phyloP scores from a whole-genome alignment of 257 asterid species.

The Solanum chaucha region DNA sequence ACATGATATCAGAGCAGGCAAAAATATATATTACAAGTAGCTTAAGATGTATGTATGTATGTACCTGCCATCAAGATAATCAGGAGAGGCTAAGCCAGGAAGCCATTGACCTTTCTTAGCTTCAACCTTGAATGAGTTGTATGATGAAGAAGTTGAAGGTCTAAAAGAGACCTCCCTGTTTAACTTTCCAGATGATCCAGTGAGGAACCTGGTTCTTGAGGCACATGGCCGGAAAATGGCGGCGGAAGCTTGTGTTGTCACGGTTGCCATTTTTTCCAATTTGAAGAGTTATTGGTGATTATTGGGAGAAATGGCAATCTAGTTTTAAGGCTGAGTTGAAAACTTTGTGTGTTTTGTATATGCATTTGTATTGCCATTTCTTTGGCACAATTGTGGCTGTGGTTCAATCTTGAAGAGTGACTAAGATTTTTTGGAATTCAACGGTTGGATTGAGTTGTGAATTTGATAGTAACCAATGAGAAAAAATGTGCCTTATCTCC shows the following conservation, averaged over 20 bases:
- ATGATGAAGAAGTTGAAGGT: conserved; percentile 16
- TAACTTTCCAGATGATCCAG: conserved; percentile 60
- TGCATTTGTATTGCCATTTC: conserved; percentile 34
- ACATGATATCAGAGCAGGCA: neutral
- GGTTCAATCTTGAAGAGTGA: conserved; percentile 18
- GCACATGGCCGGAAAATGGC: conserved; percentile 67
- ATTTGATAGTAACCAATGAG: conserved; percentile 44
- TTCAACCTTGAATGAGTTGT: conserved; percentile 56
- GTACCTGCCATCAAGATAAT: conserved; percentile 83
- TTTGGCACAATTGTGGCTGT: conserved; percentile 22
- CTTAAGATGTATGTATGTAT: no score
- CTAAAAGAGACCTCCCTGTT: conserved; percentile 43
- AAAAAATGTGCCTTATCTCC: conserved; percentile 56
- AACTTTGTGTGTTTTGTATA: conserved; percentile 7
- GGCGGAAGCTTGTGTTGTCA: conserved; percentile 64
- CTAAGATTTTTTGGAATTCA: conserved; percentile 36
- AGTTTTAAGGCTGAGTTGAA: conserved; percentile 4
- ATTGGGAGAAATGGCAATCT: neutral
- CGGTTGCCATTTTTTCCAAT: conserved; percentile 49
- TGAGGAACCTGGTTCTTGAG: conserved; percentile 44
- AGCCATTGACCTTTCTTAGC: conserved; percentile 98
- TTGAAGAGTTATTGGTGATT: neutral
- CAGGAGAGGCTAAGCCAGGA: conserved; percentile 82
- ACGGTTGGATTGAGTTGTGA: conserved; percentile 32
- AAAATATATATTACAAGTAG: no score